Evolutionary conservation across 2,329 filamentous ascomycete species (phyloP).

Genomic region (Delphinella strobiligena): DNA sequence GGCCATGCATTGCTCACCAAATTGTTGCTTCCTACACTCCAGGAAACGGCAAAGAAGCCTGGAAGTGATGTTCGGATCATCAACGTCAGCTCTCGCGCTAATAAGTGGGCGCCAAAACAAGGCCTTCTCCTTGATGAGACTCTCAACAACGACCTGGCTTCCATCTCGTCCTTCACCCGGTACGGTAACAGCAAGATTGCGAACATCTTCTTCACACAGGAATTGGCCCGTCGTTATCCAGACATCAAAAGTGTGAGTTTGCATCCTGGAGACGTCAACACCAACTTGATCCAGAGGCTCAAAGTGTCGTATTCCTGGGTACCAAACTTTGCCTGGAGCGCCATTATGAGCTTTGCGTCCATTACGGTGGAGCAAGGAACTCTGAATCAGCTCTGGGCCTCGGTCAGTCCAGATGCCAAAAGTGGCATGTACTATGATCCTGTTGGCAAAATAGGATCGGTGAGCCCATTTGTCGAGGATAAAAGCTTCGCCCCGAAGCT

Average conservation of each 20-base stretch:
- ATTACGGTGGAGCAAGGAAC: constrained; percentile 15
- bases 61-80: constrained; percentile 18
- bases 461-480: constrained; percentile 18
- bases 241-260: constrained; percentile 25
- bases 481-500: constrained; percentile 19
- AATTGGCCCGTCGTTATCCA: constrained; percentile 28
- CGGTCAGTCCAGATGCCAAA: constrained; percentile 11
- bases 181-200: constrained; percentile 39
- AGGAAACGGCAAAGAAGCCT: constrained; percentile 13
- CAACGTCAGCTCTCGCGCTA: constrained; percentile 17
- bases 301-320: constrained; percentile 9
- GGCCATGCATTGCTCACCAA: constrained; percentile 43
- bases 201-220: constrained; percentile 31
- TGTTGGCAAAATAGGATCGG: constrained; percentile 18
- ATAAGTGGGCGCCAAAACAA: constrained; percentile 10
- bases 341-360: constrained; percentile 1
- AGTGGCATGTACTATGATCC: constrained; percentile 28
- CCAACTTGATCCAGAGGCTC: constrained; percentile 20
- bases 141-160: constrained; percentile 15
- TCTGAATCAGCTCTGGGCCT: constrained; percentile 18
- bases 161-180: constrained; percentile 17
- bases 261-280: constrained; percentile 31
- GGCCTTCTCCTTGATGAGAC: constrained; percentile 17
- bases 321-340: constrained; percentile 6
- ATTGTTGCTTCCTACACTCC: constrained; percentile 33